Conservation (phyloP, 129 eudicot species). For the carrot (Daucus carota) region DH1_v3.0 NC_030387.2:1086501-1087000, state of each 20-base stretch:
- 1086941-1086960: neutral
- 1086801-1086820: neutral
- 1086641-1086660: constrained; percentile 1
- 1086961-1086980: neutral
- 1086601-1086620: neutral
- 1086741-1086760: neutral
- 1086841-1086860: neutral
- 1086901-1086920: neutral
- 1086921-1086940: neutral
- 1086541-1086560: neutral
- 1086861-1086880: neutral
- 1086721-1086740: too few relatives aligned
- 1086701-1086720: neutral
- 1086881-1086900: neutral
- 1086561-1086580: constrained; percentile 1
- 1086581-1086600: neutral
- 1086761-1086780: neutral
- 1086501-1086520: neutral
- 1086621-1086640: neutral
- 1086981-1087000: neutral
- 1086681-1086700: neutral
- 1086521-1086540: neutral
- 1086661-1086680: neutral
- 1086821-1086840: neutral
- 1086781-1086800: neutral